phyloP scores from a whole-genome alignment of 306 rosid genomes.

The Quercus robur region DNA sequence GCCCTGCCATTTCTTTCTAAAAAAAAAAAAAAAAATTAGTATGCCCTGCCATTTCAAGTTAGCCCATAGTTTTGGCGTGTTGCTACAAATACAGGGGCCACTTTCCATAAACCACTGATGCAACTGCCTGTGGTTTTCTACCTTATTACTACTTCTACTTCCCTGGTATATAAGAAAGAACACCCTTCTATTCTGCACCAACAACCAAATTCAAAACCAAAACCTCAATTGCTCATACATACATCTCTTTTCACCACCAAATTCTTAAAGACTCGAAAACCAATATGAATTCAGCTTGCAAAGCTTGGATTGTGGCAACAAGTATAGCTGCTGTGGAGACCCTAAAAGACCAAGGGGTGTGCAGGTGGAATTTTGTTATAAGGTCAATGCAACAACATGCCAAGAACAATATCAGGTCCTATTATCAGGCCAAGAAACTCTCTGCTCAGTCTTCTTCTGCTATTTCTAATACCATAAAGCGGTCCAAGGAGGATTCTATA shows the following conservation, averaged over 20 bases:
- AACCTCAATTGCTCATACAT: background rate
- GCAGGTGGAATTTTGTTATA: conserved; percentile 68
- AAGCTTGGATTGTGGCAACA: conserved; percentile 74
- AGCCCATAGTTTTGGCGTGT: background rate
- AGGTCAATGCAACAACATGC: conserved; percentile 61
- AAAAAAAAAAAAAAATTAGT: no score
- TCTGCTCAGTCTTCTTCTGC: conserved; percentile 48
- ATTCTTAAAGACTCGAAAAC: background rate
- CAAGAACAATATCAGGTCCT: conserved; percentile 63
- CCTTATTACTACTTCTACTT: background rate
- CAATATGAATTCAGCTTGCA: conserved; percentile 43
- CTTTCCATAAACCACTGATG: background rate
- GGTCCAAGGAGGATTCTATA: conserved; percentile 51
- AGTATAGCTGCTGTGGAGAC: conserved; percentile 88
- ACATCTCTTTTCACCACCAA: background rate
- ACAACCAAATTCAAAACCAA: background rate
- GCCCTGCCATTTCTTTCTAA: background rate
- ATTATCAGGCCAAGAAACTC: conserved; percentile 44
- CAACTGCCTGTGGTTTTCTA: conserved; percentile 18
- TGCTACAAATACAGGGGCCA: background rate
- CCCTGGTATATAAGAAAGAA: background rate
- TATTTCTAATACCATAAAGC: conserved; percentile 38
- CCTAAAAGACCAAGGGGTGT: conserved; percentile 79
- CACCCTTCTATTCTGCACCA: background rate
- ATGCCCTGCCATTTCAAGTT: background rate